Conservation (phyloP, 495 filamentous ascomycete genomes). For the Talaromyces ruber region DNA sequence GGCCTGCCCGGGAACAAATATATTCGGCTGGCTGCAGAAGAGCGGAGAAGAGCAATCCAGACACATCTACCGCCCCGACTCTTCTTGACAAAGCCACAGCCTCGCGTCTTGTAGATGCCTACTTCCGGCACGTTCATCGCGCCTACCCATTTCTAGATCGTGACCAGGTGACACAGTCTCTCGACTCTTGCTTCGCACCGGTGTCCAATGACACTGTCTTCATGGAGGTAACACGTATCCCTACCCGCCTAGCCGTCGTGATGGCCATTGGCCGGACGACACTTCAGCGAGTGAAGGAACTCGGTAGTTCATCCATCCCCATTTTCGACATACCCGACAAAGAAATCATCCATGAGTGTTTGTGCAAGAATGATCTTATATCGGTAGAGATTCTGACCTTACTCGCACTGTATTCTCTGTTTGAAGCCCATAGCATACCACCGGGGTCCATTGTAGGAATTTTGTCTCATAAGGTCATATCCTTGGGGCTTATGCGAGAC, state of each 20-base stretch:
- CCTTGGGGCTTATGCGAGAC: slow-evolving; percentile 12
- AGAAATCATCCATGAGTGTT: slow-evolving; percentile 9
- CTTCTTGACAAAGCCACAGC: slow-evolving; percentile 1
- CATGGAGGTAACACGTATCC: background rate
- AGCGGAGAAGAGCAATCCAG: background rate
- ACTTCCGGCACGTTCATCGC: slow-evolving; percentile 18
- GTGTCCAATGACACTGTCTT: background rate
- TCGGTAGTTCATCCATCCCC: background rate
- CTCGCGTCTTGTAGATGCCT: slow-evolving; percentile 11
- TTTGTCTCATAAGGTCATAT: slow-evolving; percentile 13
- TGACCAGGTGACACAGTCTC: background rate
- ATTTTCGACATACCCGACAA: slow-evolving; percentile 8
- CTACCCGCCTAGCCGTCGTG: slow-evolving; percentile 13
- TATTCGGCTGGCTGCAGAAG: background rate
- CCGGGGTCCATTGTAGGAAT: slow-evolving; percentile 16
- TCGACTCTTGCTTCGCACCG: background rate
- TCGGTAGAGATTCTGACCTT: slow-evolving; percentile 18
- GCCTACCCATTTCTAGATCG: slow-evolving; percentile 17
- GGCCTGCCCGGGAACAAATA: background rate
- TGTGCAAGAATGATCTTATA: slow-evolving; percentile 5
- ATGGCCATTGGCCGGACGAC: slow-evolving; percentile 18
- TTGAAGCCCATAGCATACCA: slow-evolving; percentile 15
- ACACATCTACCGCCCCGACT: background rate
- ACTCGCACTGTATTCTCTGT: slow-evolving; percentile 19
- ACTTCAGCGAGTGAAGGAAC: slow-evolving; percentile 13